Percentiles rank a stretch among this genome's conserved stretches.
phyloP scores from a whole-genome alignment of 2,329 filamentous ascomycete genomes.

The Huntiella decipiens region DNA sequence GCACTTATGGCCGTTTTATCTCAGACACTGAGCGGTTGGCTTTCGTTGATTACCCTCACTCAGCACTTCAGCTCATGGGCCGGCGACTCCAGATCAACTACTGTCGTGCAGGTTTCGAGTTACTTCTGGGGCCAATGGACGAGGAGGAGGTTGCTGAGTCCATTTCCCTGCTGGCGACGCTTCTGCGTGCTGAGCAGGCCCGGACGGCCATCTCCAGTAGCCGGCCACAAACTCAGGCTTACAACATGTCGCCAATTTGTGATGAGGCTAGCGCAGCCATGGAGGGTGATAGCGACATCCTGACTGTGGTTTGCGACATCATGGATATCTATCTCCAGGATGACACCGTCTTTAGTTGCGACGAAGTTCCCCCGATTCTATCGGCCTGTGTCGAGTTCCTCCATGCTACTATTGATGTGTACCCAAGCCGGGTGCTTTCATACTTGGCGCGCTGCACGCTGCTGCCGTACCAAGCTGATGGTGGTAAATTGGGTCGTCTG shows the following conservation, averaged over 20 bases:
- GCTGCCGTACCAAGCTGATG: slow-evolving; percentile 55
- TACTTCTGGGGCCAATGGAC: slow-evolving; percentile 33
- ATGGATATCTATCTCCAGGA: slow-evolving; percentile 54
- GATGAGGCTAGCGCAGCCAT: slow-evolving; percentile 36
- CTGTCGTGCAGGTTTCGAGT: slow-evolving; percentile 33
- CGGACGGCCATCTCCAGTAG: slow-evolving; percentile 17
- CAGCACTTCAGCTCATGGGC: slow-evolving; percentile 60
- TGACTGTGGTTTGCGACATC: slow-evolving; percentile 65
- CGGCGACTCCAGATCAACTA: slow-evolving; percentile 53
- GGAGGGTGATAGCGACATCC: slow-evolving; percentile 49
- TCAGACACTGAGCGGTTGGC: slow-evolving; percentile 61
- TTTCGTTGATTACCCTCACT: slow-evolving; percentile 61
- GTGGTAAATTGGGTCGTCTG: slow-evolving; percentile 58
- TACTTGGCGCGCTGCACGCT: slow-evolving; percentile 67
- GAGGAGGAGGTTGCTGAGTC: slow-evolving; percentile 51
- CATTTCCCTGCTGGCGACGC: slow-evolving; percentile 51
- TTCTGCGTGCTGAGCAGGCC: slow-evolving; percentile 37
- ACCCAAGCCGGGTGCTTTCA: slow-evolving; percentile 76
- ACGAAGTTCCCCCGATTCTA: slow-evolving; percentile 45
- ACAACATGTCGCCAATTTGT: slow-evolving; percentile 29
- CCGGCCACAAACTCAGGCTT: slow-evolving; percentile 8
- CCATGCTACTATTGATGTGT: slow-evolving; percentile 49
- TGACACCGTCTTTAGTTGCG: slow-evolving; percentile 35
- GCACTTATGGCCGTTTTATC: slow-evolving; percentile 53
- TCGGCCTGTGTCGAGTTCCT: slow-evolving; percentile 64